Evolutionary conservation across 352 stramenopile genomes (phyloP).

Genomic region (Phytophthora sojae): DNA sequence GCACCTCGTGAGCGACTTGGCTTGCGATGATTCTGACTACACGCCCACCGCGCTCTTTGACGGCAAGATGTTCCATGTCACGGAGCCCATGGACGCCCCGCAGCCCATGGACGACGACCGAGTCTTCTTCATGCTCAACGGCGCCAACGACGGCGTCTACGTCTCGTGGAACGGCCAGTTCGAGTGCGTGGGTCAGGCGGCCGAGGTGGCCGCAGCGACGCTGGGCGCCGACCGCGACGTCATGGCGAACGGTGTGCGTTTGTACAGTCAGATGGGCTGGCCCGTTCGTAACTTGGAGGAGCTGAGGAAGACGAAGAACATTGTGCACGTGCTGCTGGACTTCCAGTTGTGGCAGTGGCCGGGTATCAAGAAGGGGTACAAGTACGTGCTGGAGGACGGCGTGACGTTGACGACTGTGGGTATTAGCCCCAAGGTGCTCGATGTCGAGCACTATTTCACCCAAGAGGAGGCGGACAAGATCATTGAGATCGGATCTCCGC

Average conservation of each 20-base stretch:
- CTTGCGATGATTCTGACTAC: constrained; percentile 38
- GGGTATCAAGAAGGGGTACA: constrained; percentile 70
- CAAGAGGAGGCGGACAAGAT: constrained; percentile 55
- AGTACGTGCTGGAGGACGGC: constrained; percentile 66
- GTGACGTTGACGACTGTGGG: constrained; percentile 69
- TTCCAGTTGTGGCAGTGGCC: constrained; percentile 83
- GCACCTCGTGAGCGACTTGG: constrained; percentile 27
- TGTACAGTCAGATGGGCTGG: constrained; percentile 67
- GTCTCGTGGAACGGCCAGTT: constrained; percentile 71
- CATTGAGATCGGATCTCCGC: constrained; percentile 48
- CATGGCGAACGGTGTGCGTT: constrained; percentile 64
- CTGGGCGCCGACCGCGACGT: constrained; percentile 70
- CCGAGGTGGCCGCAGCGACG: constrained; percentile 47
- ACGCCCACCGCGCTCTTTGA: constrained; percentile 35
- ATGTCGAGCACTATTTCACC: constrained; percentile 66
- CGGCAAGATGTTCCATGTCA: constrained; percentile 43
- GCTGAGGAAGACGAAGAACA: constrained; percentile 47
- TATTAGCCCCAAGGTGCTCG: constrained; percentile 65
- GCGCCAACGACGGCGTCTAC: constrained; percentile 71
- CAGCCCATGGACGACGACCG: constrained; percentile 38
- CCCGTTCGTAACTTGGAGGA: constrained; percentile 54
- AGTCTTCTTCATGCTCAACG: constrained; percentile 84
- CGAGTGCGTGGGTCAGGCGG: constrained; percentile 48
- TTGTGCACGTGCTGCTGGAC: constrained; percentile 76
- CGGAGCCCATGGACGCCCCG: constrained; percentile 47